Evolutionary conservation across 441 rosid species (phyloP).

Genomic region (Gossypium gossypioides): DNA sequence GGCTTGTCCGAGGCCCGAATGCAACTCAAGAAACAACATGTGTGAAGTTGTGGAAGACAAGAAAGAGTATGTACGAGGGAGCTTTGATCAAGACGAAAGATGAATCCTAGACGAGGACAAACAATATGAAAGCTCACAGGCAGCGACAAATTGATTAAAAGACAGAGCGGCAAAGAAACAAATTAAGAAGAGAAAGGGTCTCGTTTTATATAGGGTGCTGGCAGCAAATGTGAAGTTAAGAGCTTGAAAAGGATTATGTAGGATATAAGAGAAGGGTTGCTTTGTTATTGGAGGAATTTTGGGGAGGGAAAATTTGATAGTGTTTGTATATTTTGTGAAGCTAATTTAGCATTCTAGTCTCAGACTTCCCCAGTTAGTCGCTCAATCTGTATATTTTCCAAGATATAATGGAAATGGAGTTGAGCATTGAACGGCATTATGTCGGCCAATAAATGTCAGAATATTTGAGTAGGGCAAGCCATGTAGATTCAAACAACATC

Average conservation of each 20-base stretch:
- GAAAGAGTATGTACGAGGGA: background rate
- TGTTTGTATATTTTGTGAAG: background rate
- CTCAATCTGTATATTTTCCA: background rate
- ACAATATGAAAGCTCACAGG: background rate
- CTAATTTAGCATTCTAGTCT: background rate
- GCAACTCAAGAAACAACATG: conserved; percentile 36
- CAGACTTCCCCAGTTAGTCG: background rate
- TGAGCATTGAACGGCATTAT: background rate
- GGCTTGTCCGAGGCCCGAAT: conserved; percentile 46
- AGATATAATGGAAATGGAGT: background rate
- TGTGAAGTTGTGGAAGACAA: conserved; percentile 4
- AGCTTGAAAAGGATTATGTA: background rate
- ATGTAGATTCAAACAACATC: too few species aligned
- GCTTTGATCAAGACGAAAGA: background rate
- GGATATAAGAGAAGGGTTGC: background rate
- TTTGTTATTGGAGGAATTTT: background rate
- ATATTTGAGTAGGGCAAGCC: too few species aligned
- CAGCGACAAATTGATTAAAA: background rate
- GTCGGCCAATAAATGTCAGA: too few species aligned
- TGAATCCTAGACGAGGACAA: background rate
- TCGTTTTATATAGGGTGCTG: background rate
- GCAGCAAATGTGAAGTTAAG: background rate
- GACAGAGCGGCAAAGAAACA: background rate
- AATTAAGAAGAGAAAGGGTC: background rate
- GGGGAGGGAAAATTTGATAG: background rate